Evolutionary conservation across 2,329 filamentous ascomycete genomes (phyloP).

Genomic region (Gaeumannomyces sp.): DNA sequence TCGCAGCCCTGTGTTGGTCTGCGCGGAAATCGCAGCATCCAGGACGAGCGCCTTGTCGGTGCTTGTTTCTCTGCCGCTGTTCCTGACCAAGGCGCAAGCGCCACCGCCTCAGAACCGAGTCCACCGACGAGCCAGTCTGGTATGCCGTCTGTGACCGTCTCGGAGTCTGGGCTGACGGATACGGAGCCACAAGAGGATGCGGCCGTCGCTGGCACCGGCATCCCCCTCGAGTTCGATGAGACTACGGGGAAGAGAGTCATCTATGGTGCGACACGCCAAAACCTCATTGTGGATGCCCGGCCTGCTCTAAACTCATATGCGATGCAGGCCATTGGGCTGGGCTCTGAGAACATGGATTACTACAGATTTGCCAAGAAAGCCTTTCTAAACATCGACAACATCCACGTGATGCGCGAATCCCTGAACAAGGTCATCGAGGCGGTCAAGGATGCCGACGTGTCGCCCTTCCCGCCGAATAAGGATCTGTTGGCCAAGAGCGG

Average conservation of each 20-base stretch:
- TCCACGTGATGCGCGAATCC: constrained; percentile 94
- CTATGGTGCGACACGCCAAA: constrained; percentile 77
- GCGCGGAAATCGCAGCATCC: constrained; percentile 80
- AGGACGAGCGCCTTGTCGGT: constrained; percentile 89
- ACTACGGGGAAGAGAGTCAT: constrained; percentile 59
- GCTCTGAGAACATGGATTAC: constrained; percentile 96
- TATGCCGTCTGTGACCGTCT: constrained; percentile 27
- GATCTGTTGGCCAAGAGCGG: constrained; percentile 76
- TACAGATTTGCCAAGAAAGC: constrained; percentile 88
- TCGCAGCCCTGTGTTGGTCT: constrained; percentile 88
- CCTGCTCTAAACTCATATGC: constrained; percentile 91
- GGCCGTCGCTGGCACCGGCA: constrained; percentile 39
- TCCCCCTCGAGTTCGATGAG: constrained; percentile 46
- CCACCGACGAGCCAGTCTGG: constrained; percentile 47
- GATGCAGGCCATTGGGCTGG: constrained; percentile 88
- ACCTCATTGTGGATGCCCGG: constrained; percentile 91
- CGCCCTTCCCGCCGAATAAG: constrained; percentile 72
- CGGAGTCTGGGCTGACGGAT: constrained; percentile 49
- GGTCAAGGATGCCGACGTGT: constrained; percentile 86
- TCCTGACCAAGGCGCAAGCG: constrained; percentile 89
- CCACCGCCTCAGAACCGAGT: constrained; percentile 70
- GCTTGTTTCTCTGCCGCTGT: constrained; percentile 72
- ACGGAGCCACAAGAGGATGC: constrained; percentile 65
- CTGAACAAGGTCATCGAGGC: constrained; percentile 82
- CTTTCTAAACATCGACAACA: constrained; percentile 95